Conservation (phyloP, 257 asterid species). For the Thymus mandschuricus region DNA sequence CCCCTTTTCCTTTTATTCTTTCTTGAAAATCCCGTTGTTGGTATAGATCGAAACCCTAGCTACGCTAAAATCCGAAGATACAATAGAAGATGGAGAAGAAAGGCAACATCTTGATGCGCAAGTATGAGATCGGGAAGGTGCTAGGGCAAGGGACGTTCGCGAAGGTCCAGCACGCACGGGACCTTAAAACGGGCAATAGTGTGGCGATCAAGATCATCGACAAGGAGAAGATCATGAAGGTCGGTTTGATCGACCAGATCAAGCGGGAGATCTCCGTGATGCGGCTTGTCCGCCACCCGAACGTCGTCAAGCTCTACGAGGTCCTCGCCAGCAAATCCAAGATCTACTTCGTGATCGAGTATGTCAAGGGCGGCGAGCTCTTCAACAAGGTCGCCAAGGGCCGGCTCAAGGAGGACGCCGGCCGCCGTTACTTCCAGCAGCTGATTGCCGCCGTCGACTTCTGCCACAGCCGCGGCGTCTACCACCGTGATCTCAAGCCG, state of each 20-base stretch:
- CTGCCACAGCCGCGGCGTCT: constrained; percentile 89
- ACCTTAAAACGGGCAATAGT: constrained; percentile 55
- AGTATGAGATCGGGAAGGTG: constrained; percentile 75
- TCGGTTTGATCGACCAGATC: constrained; percentile 76
- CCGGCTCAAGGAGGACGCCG: constrained; percentile 77
- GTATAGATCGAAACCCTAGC: not conserved
- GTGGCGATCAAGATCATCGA: constrained; percentile 81
- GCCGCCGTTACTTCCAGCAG: constrained; percentile 78
- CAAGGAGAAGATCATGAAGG: constrained; percentile 64
- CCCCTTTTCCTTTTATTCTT: constrained; percentile 3
- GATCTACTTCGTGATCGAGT: constrained; percentile 85
- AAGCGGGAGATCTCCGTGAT: constrained; percentile 85
- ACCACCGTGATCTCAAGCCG: constrained; percentile 91
- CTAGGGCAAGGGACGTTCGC: constrained; percentile 93
- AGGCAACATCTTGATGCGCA: constrained; percentile 67
- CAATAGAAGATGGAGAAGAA: constrained; percentile 50
- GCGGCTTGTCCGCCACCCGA: constrained; percentile 76
- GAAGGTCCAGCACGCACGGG: constrained; percentile 75
- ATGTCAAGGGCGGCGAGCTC: constrained; percentile 82
- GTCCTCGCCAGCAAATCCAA: constrained; percentile 84
- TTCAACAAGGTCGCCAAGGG: constrained; percentile 85
- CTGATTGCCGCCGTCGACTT: constrained; percentile 81
- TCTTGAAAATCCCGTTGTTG: too few relatives aligned
- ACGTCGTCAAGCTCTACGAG: constrained; percentile 80
- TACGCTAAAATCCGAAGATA: not conserved